phyloP scores from a whole-genome alignment of 2,329 filamentous ascomycete species.

The Aureobasidium namibiae region DNA sequence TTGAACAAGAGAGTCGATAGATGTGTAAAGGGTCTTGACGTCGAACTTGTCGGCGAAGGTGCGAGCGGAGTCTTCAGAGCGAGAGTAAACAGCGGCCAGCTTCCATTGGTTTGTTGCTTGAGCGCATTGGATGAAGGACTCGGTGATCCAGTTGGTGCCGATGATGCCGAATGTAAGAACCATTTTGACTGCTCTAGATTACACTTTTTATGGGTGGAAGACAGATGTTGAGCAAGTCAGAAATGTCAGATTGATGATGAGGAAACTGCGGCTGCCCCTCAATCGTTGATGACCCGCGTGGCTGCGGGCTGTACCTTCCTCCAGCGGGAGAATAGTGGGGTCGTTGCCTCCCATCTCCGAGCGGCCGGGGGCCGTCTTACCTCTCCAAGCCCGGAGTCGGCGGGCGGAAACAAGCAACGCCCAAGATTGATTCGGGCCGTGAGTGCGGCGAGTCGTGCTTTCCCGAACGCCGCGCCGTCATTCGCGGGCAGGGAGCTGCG shows the following conservation, averaged over 20 bases:
- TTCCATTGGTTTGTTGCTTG: constrained; percentile 36
- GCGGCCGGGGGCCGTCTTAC: neutral
- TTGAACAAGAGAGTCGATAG: constrained; percentile 30
- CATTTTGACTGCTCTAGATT: neutral
- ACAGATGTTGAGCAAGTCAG: neutral
- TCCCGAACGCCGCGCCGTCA: constrained; percentile 3
- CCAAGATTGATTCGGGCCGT: constrained; percentile 8
- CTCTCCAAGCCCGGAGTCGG: neutral
- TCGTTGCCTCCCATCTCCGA: neutral
- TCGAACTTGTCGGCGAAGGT: constrained; percentile 36
- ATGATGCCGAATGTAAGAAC: constrained; percentile 38
- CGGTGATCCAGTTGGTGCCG: constrained; percentile 43
- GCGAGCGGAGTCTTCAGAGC: constrained; percentile 34
- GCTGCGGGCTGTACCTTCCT: constrained; percentile 9
- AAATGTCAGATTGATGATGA: neutral
- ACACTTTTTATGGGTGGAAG: neutral
- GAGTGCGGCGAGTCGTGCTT: neutral
- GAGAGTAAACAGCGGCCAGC: constrained; percentile 40
- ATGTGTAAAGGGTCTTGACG: constrained; percentile 30
- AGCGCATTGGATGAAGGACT: constrained; percentile 38
- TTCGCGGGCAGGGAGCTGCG: neutral
- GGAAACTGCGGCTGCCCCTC: neutral
- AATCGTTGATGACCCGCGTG: neutral
- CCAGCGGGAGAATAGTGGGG: constrained; percentile 1
- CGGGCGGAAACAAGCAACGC: neutral